These are phyloP conservation scores for Salvia miltiorrhiza DNA, from an alignment of 257 asterid genomes.

Conservation along the genomic window DNA sequence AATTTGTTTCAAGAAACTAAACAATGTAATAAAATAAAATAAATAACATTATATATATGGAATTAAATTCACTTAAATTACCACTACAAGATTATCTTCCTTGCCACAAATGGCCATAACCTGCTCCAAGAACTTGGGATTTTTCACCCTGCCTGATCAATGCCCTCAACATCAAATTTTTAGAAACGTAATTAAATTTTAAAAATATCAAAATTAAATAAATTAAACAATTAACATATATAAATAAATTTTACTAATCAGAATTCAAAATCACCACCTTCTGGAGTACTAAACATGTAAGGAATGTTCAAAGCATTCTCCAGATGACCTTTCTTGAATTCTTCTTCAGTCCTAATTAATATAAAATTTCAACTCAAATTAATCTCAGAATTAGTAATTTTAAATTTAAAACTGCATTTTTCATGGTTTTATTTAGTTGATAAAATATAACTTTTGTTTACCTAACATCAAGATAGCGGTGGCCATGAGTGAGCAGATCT, in stretches of 20 bases:
- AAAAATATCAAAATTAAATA: background rate
- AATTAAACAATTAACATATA: background rate
- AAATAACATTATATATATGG: background rate
- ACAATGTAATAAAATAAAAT: background rate
- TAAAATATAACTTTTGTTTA: background rate
- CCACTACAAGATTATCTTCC: slow-evolving; percentile 73
- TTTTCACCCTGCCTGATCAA: slow-evolving; percentile 69
- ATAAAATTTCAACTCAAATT: background rate
- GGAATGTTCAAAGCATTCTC: slow-evolving; percentile 64
- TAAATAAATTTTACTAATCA: background rate
- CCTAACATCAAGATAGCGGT: slow-evolving; percentile 84
- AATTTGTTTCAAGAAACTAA: background rate
- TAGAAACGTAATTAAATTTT: background rate
- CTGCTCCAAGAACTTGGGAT: slow-evolving; percentile 61
- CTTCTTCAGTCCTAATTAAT: slow-evolving; percentile 72
- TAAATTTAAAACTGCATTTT: background rate
- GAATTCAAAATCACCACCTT: slow-evolving; percentile 33
- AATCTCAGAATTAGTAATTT: background rate
- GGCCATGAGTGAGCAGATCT: slow-evolving; percentile 45
- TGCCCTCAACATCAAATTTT: background rate
- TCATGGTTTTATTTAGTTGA: no score
- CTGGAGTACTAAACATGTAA: slow-evolving; percentile 67
- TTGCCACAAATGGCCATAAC: slow-evolving; percentile 45
- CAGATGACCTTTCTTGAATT: slow-evolving; percentile 70
- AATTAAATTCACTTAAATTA: slow-evolving; percentile 11